Evolutionary conservation across 176 grass and related monocot species (phyloP).

Genomic region (Ensete ventricosum): DNA sequence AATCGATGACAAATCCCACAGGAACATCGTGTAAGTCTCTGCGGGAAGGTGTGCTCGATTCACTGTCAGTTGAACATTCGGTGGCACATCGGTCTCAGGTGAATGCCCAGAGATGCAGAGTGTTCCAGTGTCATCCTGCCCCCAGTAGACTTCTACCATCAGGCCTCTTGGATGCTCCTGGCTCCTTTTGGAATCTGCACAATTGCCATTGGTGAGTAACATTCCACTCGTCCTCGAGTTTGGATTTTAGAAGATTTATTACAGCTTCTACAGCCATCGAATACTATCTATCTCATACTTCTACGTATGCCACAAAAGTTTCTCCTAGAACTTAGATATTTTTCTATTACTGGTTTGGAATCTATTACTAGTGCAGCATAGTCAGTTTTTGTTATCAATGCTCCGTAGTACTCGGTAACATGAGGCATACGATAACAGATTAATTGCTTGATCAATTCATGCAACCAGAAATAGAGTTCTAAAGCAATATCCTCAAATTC

Average conservation of each 20-base stretch:
- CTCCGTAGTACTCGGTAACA: not conserved
- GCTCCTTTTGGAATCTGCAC: constrained; percentile 81
- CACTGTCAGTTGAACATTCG: constrained; percentile 38
- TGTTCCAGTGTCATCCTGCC: constrained; percentile 68
- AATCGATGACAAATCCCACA: constrained; percentile 52
- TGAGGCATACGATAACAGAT: not conserved
- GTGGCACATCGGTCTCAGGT: constrained; percentile 39
- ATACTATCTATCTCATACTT: no score
- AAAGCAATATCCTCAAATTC: constrained; percentile 4
- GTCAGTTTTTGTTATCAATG: not conserved
- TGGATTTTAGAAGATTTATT: no score
- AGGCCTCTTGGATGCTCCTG: constrained; percentile 65
- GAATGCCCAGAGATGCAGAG: constrained; percentile 88
- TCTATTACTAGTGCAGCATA: not conserved
- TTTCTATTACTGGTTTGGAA: no score
- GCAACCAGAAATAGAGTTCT: not conserved
- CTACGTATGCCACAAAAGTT: no score
- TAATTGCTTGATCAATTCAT: not conserved
- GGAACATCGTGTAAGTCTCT: constrained; percentile 29
- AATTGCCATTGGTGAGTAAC: not conserved
- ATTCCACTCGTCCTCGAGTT: not conserved
- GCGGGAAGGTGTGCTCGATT: constrained; percentile 22
- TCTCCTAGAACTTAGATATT: no score
- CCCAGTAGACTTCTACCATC: constrained; percentile 96
- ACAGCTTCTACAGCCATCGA: no score